Percentiles rank a stretch among this genome's conserved stretches.
Conservation (phyloP, 768 basidiomycete genomes). For the Tulasnella calospora region DNA sequence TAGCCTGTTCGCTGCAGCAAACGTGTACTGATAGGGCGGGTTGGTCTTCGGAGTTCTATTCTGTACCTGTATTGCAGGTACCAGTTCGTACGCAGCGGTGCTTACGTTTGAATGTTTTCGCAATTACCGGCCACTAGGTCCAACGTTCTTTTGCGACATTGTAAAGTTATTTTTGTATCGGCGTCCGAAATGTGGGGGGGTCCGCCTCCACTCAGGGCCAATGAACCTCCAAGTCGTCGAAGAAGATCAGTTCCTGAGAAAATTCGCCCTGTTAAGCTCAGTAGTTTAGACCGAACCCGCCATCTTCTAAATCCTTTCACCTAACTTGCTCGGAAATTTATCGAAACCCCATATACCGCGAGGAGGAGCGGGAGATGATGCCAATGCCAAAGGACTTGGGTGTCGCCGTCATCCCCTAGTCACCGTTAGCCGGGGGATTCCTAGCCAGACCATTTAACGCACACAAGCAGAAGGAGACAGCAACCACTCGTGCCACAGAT, state of each 20-base stretch:
- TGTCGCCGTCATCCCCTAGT: conserved; percentile 29
- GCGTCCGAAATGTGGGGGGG: neutral
- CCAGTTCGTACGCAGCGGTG: too few species aligned
- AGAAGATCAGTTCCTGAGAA: neutral
- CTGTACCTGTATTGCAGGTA: too few species aligned
- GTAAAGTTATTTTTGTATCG: too few species aligned
- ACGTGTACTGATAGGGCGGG: too few species aligned
- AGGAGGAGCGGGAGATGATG: conserved; percentile 31
- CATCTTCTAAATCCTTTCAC: too few species aligned
- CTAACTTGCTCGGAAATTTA: conserved; percentile 16
- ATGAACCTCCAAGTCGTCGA: neutral
- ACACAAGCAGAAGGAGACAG: neutral
- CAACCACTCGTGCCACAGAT: too few species aligned
- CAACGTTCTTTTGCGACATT: too few species aligned
- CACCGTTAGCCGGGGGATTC: conserved; percentile 27
- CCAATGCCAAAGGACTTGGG: conserved; percentile 28
- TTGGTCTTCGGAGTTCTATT: too few species aligned
- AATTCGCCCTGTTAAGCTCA: neutral
- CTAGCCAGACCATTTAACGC: conserved; percentile 19
- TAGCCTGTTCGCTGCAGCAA: too few species aligned
- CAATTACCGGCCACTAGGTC: neutral
- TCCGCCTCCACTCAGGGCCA: neutral
- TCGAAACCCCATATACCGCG: conserved; percentile 26
- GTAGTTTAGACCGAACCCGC: neutral
- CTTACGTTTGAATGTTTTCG: neutral